Evolutionary conservation across 371 early-diverging fungal genomes (phyloP).

Genomic region (Mortierella sp.): DNA sequence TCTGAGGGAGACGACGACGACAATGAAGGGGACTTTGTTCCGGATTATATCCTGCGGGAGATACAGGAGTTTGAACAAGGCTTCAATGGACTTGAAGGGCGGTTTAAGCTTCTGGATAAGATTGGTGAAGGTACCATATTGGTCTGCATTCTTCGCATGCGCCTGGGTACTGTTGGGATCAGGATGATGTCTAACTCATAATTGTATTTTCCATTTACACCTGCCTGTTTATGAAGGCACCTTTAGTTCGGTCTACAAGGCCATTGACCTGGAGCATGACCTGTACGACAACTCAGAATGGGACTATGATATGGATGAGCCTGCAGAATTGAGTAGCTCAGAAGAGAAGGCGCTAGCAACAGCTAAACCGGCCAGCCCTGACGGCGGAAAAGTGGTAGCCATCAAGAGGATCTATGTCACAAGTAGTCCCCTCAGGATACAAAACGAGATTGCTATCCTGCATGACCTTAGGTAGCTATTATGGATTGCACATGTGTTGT

Average conservation of each 20-base stretch:
- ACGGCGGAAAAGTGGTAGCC: constrained; percentile 75
- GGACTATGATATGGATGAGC: constrained; percentile 53
- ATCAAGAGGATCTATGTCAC: constrained; percentile 94
- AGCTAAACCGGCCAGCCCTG: constrained; percentile 14
- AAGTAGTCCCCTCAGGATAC: constrained; percentile 87
- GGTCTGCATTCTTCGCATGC: no score
- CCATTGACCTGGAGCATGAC: constrained; percentile 79
- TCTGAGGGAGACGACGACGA: constrained; percentile 33
- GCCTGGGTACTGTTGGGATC: neutral
- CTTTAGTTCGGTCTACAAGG: constrained; percentile 97
- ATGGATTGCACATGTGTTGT: no score
- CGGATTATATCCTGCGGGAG: constrained; percentile 46
- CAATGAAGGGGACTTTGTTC: constrained; percentile 13
- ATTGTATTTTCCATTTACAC: no score
- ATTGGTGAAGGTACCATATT: constrained; percentile 76
- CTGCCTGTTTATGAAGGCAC: constrained; percentile 72
- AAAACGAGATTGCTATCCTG: constrained; percentile 89
- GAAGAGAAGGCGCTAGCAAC: neutral
- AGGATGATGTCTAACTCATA: neutral
- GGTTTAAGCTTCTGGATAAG: constrained; percentile 76
- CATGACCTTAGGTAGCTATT: constrained; percentile 68
- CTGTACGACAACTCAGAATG: constrained; percentile 75
- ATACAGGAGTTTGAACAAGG: constrained; percentile 59
- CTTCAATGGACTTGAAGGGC: constrained; percentile 64
- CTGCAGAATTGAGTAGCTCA: neutral